Evolutionary conservation across 192 early-diverging fungal genomes (phyloP), one percentile per base, ranked within the genome.

Genomic region (Backusella psychrophila): DNA sequence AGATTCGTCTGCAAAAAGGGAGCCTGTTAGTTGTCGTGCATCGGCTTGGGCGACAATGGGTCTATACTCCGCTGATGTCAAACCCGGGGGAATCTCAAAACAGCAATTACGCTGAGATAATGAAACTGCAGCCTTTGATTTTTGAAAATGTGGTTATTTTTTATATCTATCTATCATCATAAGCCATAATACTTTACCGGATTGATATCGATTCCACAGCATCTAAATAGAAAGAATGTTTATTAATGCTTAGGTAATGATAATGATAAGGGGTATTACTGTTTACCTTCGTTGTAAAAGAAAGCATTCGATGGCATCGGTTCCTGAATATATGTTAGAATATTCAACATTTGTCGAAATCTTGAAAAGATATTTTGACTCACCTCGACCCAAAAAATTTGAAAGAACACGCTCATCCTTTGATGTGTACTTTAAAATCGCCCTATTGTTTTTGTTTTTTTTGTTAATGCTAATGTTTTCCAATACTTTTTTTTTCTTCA

Each of bases 271-370:
- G 2, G 15, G 9, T 46, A 1, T 14, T 6, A 52, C 19, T 7
- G 23, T 71, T 38, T 83, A 88, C 89, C 89, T 87, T 85, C 96
- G 86, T 77, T 90, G 86, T 7, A 95, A 84, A 69, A 97, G 79
- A 39, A 95, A 93, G 46, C 90, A 90, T 80, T 98, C 96, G 21
- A 96, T 97, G 6, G 94, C 95, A 79, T 98, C 96, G 1, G 96
- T 98, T 29, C 89, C 84, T 85, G 72, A 35, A 70, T 31, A 31
- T 35, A 49, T 3, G 39, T n/a, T 17, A 26, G 31, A 63, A 63
- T 72, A 59, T 53, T 15, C 3, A 34, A 4, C 26, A 39, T 42
- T 44, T 75, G 9, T 33, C 2, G 26, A 19, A 34, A 5, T 39
- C 6, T 35, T 41, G 15, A 66, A 3, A 38, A 1, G 9, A 21